Evolutionary conservation across 164 flowering plant species (phyloP), one percentile per base, ranked within the genome.

Genomic region (Vitis riparia): DNA sequence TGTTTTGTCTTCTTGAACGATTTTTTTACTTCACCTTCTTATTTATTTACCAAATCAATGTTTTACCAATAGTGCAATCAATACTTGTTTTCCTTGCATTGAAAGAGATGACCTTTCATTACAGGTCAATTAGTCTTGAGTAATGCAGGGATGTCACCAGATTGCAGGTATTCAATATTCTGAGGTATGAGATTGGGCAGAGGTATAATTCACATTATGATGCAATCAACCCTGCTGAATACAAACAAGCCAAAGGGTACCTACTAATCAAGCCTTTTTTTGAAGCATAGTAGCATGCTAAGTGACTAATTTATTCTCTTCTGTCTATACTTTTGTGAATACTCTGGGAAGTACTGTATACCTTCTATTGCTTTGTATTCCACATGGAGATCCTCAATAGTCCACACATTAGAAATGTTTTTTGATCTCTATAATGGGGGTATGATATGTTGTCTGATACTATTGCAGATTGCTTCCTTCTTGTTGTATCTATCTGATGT

Each of bases 161-260:
- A 83, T 88, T 90, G 83, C 98, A 95, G 99, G 90, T 87, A 65
- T 95, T 90, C 82, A 93, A 93, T 77, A 55, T 95, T 58, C 75
- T 95, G 76, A 91, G 97, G 14, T 95, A 95, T 79, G 89, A 91
- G 85, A 76, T 91, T 76, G 97, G 94, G 48, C 99, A 95, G 83
- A 88, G 79, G 79, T 95, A 95, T 75, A 71, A 87, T 71, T 86
- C 97, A 67, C 99, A 95, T 73, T 89, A 85, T 76, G 99, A 93
- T 76, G 93, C 88, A 29, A 90, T 93, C 83, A 77, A 83, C 78
- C 95, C 99, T 16, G 80, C 87, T 65, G 93, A 93, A 75, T 95
- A 47, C 98, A 93, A 68, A 87, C 86, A 84, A 89, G 95, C 86
- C 97, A 95, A 72, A 82, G 98, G 92, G 98, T 95, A 95, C 9